Evolutionary conservation across 768 basidiomycete genomes (phyloP).

Genomic region (Hydnum rufescens): DNA sequence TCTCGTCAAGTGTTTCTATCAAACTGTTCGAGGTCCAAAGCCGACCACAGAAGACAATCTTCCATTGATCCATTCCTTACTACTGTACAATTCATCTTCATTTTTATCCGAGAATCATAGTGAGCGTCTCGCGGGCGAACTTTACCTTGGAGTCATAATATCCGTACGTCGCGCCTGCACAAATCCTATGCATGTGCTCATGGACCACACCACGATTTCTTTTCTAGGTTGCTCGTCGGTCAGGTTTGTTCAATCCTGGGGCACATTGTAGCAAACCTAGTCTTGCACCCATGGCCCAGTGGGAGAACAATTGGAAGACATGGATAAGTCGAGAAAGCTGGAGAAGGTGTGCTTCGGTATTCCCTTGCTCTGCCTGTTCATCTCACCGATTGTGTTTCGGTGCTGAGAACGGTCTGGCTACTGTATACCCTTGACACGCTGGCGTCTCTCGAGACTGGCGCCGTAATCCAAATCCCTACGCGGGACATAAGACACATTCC

Average conservation of each 20-base stretch:
- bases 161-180: slow-evolving; percentile 5
- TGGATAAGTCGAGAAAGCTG: slow-evolving; percentile 21
- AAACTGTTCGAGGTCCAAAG: neutral
- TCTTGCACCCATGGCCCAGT: slow-evolving; percentile 9
- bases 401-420: slow-evolving; percentile 12
- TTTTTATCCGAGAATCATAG: slow-evolving; percentile 19
- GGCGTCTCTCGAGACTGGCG: slow-evolving; percentile 19
- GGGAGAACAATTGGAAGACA: slow-evolving; percentile 18
- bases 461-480: slow-evolving; percentile 15
- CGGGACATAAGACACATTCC: slow-evolving; percentile 18
- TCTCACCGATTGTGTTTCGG: no score
- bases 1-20: slow-evolving; percentile 12
- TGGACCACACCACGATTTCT: neutral
- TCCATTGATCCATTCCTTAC: slow-evolving; percentile 18
- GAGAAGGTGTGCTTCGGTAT: no score
- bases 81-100: slow-evolving; percentile 11
- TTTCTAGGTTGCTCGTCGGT: slow-evolving; percentile 18
- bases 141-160: slow-evolving; percentile 17
- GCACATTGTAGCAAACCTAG: slow-evolving; percentile 17
- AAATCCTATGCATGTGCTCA: no score
- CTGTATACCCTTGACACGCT: slow-evolving; percentile 22
- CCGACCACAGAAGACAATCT: slow-evolving; percentile 5
- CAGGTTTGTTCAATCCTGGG: slow-evolving; percentile 17
- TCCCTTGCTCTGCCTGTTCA: no score
- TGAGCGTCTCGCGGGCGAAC: slow-evolving; percentile 15